Evolutionary conservation across 805 yeast species (phyloP).

Genomic region (Priceomyces fermenticarens): DNA sequence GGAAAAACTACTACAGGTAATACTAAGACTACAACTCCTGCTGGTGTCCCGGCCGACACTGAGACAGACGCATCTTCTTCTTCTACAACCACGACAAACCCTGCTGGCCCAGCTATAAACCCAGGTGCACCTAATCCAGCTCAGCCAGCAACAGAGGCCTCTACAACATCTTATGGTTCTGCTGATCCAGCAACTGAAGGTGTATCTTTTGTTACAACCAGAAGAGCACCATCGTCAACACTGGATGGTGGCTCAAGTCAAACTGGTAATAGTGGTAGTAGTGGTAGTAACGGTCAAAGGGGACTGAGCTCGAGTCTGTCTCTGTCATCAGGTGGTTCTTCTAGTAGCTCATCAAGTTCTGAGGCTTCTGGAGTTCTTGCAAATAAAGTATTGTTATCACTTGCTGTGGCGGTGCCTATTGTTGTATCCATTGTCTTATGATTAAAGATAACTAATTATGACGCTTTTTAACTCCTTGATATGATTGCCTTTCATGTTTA

Average conservation of each 20-base stretch:
- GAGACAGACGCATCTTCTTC: slow-evolving; percentile 10
- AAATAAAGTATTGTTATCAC: not conserved
- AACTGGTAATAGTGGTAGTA: slow-evolving; percentile 5
- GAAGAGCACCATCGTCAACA: slow-evolving; percentile 20
- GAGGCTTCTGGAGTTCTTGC: slow-evolving; percentile 8
- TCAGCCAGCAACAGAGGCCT: not conserved
- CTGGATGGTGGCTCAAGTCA: slow-evolving; percentile 3
- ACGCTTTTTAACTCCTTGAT: no score
- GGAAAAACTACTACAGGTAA: slow-evolving; percentile 9
- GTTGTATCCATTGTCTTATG: no score
- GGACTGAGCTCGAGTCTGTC: not conserved
- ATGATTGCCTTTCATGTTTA: no score
- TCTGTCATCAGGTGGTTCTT: slow-evolving; percentile 4
- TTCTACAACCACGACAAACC: slow-evolving; percentile 8
- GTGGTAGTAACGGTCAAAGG: not conserved
- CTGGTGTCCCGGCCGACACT: slow-evolving; percentile 6
- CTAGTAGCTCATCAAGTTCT: slow-evolving; percentile 7
- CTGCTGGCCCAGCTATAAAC: slow-evolving; percentile 9
- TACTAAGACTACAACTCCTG: slow-evolving; percentile 8
- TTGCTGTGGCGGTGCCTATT: not conserved
- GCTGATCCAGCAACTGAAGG: slow-evolving; percentile 19
- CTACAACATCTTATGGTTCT: slow-evolving; percentile 1
- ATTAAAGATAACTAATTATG: no score
- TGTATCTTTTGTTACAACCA: slow-evolving; percentile 30
- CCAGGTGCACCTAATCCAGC: slow-evolving; percentile 1